Evolutionary conservation across 352 stramenopile species (phyloP), one percentile per base, ranked within the genome.

Genomic region (Phytophthora sansomeana): DNA sequence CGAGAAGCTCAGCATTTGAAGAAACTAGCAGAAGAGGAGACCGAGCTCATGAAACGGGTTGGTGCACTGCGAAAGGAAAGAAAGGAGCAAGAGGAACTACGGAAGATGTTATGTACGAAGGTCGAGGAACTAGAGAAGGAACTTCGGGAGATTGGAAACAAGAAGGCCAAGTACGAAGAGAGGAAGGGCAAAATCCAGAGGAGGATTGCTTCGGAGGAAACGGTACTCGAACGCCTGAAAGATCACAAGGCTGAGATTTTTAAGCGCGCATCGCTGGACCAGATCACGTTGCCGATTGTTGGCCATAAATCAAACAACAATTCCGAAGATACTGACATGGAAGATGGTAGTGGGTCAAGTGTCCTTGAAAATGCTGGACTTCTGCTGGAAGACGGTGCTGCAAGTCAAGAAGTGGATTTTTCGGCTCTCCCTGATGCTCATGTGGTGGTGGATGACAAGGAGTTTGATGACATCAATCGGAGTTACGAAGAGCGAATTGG

Each of bases 231-330:
- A 42, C 82, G 85, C 3, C 65, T 99, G 17, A 97, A 95, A 55
- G 94, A 98, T 54, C 93, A 97, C 68, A 95, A 98, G 32, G 82
- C 93, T 16, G 97, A 99, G 68, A 97, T 98, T 50, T 80, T 99
- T 11, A 97, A 98, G 63, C 96, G 96, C 32, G 95, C 96, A 7
- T 89, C 91, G 26, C 75, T 99, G 28, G 97, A 99, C 55, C 95
- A 99, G 79, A 87, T 99, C 1, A 89, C 91, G 41, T 51, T 99
- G 6, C 96, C 96, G 17, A 67, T 38, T 48, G 57, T 93, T 53
- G 54, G 46, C 39, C 82, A 19, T 54, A 72, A 17, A 44, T 66
- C 36, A 19, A 48, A 13, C 16, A 54, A 72, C 13, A 72, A 66
- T 26, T 63, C 72, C 9, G 77, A 85, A 4, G 80, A 87, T 47